phyloP scores from a whole-genome alignment of 257 asterid genomes.

The Jacaranda copaia region DNA sequence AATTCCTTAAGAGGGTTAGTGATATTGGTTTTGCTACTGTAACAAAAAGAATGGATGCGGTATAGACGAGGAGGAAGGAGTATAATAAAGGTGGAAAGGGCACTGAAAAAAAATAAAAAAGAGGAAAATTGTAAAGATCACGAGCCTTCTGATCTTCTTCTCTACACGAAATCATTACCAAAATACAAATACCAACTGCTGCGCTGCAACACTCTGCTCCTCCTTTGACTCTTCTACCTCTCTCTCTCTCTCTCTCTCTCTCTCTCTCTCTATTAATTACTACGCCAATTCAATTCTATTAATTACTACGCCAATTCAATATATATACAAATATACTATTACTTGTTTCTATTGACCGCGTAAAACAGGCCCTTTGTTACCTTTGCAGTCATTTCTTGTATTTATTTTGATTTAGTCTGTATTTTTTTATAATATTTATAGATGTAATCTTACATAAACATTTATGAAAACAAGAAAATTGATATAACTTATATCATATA shows the following conservation, averaged over 20 bases:
- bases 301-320: constrained; percentile 18
- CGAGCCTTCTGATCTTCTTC: constrained; percentile 43
- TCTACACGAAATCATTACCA: constrained; percentile 44
- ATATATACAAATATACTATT: constrained; percentile 31
- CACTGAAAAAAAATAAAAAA: not conserved
- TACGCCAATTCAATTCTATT: constrained; percentile 19
- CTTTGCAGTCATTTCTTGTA: not conserved
- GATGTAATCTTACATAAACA: no score
- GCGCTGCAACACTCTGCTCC: constrained; percentile 41
- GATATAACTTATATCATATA: no score
- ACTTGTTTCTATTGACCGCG: not conserved
- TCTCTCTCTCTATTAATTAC: constrained; percentile 28
- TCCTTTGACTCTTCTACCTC: constrained; percentile 32
- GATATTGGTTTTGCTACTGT: no score
- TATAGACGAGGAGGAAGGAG: not conserved
- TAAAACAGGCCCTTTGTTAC: not conserved
- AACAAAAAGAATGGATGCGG: not conserved
- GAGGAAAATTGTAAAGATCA: constrained; percentile 4
- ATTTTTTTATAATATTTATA: no score
- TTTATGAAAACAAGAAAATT: no score
- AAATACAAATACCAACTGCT: constrained; percentile 46
- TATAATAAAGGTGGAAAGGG: not conserved
- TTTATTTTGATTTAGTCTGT: no score
- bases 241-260: constrained; percentile 20
- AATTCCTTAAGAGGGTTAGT: not conserved